Conservation (phyloP, 2,329 filamentous ascomycete species). For the Penicillium oxalicum region DNA sequence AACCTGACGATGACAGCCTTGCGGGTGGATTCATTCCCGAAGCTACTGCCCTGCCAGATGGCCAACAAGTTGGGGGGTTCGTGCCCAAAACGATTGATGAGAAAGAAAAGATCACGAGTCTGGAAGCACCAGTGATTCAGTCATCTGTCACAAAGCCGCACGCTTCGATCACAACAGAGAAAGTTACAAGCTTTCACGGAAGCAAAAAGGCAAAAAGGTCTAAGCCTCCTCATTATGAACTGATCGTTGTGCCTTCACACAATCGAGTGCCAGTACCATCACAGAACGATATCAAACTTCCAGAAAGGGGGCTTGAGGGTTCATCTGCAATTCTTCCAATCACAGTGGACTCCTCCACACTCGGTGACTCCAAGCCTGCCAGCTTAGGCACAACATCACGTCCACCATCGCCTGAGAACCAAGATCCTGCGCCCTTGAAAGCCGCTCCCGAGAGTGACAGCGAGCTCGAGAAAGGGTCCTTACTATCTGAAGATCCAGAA, state of each 20-base stretch:
- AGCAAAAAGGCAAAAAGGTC: neutral
- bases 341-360: constrained; percentile 21
- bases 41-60: too few relatives aligned
- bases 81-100: too few relatives aligned
- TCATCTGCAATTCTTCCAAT: constrained; percentile 20
- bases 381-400: constrained; percentile 24
- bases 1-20: neutral
- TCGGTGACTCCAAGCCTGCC: constrained; percentile 17
- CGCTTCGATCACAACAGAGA: too few relatives aligned
- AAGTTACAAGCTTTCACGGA: neutral
- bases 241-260: constrained; percentile 27
- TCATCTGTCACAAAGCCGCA: neutral
- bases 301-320: constrained; percentile 6
- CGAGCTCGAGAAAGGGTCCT: constrained; percentile 44
- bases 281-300: neutral
- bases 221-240: constrained; percentile 21
- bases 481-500: constrained; percentile 58
- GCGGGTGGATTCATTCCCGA: too few relatives aligned
- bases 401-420: constrained; percentile 11
- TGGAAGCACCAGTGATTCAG: neutral
- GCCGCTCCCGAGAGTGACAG: constrained; percentile 23
- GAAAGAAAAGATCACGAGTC: too few relatives aligned
- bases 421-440: neutral
- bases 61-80: too few relatives aligned
- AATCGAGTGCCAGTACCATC: neutral